Evolutionary conservation across 495 filamentous ascomycete genomes (phyloP), one percentile per base, ranked within the genome.

Genomic region (Daldinia loculata): DNA sequence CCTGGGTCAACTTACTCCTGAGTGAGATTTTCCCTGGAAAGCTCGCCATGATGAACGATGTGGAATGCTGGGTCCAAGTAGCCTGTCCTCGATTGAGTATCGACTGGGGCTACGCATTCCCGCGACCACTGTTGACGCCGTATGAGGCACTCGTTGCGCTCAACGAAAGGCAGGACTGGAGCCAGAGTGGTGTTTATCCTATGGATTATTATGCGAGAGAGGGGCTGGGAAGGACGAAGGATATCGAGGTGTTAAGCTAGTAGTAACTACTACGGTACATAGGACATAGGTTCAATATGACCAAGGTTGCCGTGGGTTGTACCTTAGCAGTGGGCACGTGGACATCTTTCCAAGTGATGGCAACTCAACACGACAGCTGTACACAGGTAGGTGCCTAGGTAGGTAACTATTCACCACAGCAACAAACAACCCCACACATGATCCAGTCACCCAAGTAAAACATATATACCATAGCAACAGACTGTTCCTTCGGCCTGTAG

Each of bases 141-240:
- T 98, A 98, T 70, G 95, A 99, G 80, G 95, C 95, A 27, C 84
- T 98, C 56, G 89, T 99, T 58, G 95, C 92, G 36, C 79, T 99
- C 50, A 92, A 90, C 4, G 87, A 88, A 58, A 87, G 85, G 71
- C 85, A 95, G 66, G 89, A 89, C 58, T 97, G 95, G 95, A 86
- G 87, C 11, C 82, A 82, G 55, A 73, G 30, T 27, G 91, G 88
- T 4, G 85, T 94, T n/a, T 99, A 99, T 79, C 93, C 93, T 5
- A 99, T 99, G 95, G 94, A 98, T 80, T 99, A 95, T 70, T 99
- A 99, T 83, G 93, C 89, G 0, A 95, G 91, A 78, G 93, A 97
- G 12, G 95, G 95, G 0, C 78, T 99, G 38, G 95, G 95, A 14
- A 88, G 96, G 75, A 93, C 91, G 26, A 92, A 81, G 77, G 68